Base-by-base conservation (phyloP, 2,329 filamentous ascomycete species). In the Davidsoniella australis region DNA sequence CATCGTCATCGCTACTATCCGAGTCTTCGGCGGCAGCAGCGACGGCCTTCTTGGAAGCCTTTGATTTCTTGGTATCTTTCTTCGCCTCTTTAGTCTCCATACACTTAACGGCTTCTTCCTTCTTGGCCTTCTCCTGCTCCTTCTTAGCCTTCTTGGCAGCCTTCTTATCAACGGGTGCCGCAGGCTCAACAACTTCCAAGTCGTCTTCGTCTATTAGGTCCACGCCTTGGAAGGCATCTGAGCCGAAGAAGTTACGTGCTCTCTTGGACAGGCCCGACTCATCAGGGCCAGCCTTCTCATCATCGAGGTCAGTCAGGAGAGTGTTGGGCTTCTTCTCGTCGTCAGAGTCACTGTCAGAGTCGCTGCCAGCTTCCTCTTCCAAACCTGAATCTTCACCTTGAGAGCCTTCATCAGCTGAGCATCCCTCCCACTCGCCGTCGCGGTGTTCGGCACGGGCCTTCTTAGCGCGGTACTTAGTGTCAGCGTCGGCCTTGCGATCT, bases 391-490 rank as follows among this genome's bases (percentile, higher is more conserved):
- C 69, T 1, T 79, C 75, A 50, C 77, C 75, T 3, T 10, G 3
- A 45, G 75, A 71, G 42, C 82, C 75, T n/a, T 73, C 66, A 50
- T 76, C 75, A 9, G 72, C 76, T 18, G 85, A 93, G 53, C 96
- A 78, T 1, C 91, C 91, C 57, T 93, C 84, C 81, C 88, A 98
- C 60, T 94, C 88, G 12, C 85, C 87, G 52, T 93, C 85, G 47
- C 83, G 78, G 54, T 83, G 78, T 59, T 86, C 78, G 60, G 84
- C 79, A 48, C 88, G 77, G 5, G 85, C 82, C 61, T 86, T 86
- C 69, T 96, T 98, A 2, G 89, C 87, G 39, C 85, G 79, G 59
- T 84, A 83, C 62, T 95, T 96, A 14, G 88, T 80, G 61, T 96
- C 88, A 9, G 75, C 67, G 41, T 83, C 80, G 18, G 87, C 77